A percentile compares a stretch with the other conserved stretches of the same genome.
These are phyloP conservation scores for Trametes cingulata DNA, from an alignment of 768 basidiomycete species.

Conservation along the genomic window DNA sequence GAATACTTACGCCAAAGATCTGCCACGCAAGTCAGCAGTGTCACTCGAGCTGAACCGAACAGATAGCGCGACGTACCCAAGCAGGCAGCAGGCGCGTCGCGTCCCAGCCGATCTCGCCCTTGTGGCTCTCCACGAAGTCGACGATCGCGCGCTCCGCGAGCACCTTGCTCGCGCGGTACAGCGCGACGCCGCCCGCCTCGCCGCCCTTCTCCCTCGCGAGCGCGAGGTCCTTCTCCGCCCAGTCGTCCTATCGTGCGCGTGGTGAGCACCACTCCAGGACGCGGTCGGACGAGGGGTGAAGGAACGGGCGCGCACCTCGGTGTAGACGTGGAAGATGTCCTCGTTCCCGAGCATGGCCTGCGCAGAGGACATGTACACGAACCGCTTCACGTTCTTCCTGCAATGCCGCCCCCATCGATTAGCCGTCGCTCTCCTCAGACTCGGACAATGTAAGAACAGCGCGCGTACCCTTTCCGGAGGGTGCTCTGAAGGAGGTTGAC, in stretches of 20 bases:
- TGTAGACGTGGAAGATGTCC: conserved; percentile 35
- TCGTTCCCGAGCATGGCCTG: conserved; percentile 42
- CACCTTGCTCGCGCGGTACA: conserved; percentile 37
- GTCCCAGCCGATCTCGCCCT: conserved; percentile 9
- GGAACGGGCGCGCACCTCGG: conserved; percentile 36
- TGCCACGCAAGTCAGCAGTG: conserved; percentile 11
- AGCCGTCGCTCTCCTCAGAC: no score
- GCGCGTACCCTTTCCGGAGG: conserved; percentile 46
- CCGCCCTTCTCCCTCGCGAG: conserved; percentile 35
- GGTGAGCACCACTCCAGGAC: neutral
- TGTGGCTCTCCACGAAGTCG: conserved; percentile 8
- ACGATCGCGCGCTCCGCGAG: conserved; percentile 33
- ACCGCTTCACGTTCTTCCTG: conserved; percentile 50
- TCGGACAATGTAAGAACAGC: neutral
- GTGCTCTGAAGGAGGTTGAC: conserved; percentile 59
- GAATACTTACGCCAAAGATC: conserved; percentile 8
- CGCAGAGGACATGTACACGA: conserved; percentile 59
- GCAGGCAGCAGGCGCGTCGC: conserved; percentile 5
- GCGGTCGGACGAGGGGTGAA: no score
- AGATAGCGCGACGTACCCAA: conserved; percentile 36
- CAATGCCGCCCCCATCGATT: no score
- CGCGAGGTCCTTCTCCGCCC: conserved; percentile 35
- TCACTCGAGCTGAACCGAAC: neutral
- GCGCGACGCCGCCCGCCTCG: conserved; percentile 27
- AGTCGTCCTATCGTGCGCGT: conserved; percentile 34